phyloP scores from a whole-genome alignment of 495 filamentous ascomycete species.

The Neurospora cerealis region DNA sequence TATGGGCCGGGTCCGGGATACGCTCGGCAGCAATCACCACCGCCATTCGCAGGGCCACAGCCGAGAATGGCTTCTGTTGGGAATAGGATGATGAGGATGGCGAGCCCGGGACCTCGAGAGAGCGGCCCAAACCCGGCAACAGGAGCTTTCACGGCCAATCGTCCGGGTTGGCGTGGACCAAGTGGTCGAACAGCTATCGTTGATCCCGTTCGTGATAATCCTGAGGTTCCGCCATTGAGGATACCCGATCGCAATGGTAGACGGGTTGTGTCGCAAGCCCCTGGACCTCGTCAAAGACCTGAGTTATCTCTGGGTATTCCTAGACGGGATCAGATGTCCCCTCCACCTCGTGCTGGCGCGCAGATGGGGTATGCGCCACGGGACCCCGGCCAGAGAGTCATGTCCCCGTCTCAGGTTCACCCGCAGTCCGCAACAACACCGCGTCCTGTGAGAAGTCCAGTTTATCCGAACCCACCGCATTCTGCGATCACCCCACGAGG shows the following conservation, averaged over 20 bases:
- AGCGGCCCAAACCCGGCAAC: conserved; percentile 20
- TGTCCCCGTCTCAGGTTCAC: conserved; percentile 15
- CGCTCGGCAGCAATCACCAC: conserved; percentile 13
- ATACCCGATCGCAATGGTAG: conserved; percentile 37
- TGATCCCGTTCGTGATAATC: conserved; percentile 35
- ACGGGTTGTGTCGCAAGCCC: conserved; percentile 17
- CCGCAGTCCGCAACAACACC: conserved; percentile 12
- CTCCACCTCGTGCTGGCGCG: conserved; percentile 22
- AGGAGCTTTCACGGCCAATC: conserved; percentile 22
- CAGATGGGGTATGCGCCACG: conserved; percentile 12
- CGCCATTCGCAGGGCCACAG: conserved; percentile 10
- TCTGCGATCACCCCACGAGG: conserved; percentile 15
- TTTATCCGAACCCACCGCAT: conserved; percentile 27
- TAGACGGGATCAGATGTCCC: conserved; percentile 22
- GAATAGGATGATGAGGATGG: conserved; percentile 36
- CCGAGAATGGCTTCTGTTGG: conserved; percentile 24
- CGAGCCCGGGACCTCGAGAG: conserved; percentile 20
- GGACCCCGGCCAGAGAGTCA: conserved; percentile 16
- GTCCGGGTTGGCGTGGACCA: conserved; percentile 45
- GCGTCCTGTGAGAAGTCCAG: conserved; percentile 9
- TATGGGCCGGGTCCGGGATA: conserved; percentile 27
- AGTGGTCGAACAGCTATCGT: conserved; percentile 41
- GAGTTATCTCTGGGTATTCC: conserved; percentile 3
- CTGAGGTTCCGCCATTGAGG: conserved; percentile 29
- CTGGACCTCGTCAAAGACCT: conserved; percentile 6